Conservation (phyloP, 257 asterid genomes). For the Ballota nigra region DNA sequence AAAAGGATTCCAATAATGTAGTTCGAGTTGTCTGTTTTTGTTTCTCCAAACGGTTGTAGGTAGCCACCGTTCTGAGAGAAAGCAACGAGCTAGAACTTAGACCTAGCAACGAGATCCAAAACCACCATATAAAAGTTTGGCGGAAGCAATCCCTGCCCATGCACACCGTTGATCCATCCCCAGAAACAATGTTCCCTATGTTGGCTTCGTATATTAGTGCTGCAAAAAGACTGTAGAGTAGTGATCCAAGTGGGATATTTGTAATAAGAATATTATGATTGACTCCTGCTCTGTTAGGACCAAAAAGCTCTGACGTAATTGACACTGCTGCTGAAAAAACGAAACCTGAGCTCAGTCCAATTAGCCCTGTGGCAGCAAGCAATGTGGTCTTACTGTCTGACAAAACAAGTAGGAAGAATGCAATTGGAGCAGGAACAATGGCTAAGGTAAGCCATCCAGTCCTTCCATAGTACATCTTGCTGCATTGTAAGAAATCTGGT, state of each 20-base stretch:
- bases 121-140: conserved; percentile 61
- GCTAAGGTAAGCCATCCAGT: conserved; percentile 59
- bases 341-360: conserved; percentile 67
- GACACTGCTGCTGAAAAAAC: conserved; percentile 59
- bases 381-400: conserved; percentile 40
- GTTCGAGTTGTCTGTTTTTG: conserved; percentile 17
- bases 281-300: conserved; percentile 59
- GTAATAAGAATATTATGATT: conserved; percentile 69
- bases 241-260: conserved; percentile 66
- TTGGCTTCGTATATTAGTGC: conserved; percentile 52
- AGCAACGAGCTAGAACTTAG: conserved; percentile 46
- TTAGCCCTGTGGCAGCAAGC: conserved; percentile 45
- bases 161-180: conserved; percentile 52
- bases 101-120: conserved; percentile 52
- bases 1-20: conserved; percentile 22
- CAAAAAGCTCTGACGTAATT: conserved; percentile 62
- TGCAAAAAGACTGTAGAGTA: conserved; percentile 62
- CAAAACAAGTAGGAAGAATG: conserved; percentile 47
- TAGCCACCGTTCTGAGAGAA: conserved; percentile 47
- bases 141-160: conserved; percentile 52
- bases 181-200: conserved; percentile 31
- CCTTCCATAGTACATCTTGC: conserved; percentile 47
- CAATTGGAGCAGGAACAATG: conserved; percentile 48
- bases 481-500: conserved; percentile 56
- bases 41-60: conserved; percentile 37